Conservation (phyloP, 169 alveolate genomes). For the Sarcocystis neurona region DNA sequence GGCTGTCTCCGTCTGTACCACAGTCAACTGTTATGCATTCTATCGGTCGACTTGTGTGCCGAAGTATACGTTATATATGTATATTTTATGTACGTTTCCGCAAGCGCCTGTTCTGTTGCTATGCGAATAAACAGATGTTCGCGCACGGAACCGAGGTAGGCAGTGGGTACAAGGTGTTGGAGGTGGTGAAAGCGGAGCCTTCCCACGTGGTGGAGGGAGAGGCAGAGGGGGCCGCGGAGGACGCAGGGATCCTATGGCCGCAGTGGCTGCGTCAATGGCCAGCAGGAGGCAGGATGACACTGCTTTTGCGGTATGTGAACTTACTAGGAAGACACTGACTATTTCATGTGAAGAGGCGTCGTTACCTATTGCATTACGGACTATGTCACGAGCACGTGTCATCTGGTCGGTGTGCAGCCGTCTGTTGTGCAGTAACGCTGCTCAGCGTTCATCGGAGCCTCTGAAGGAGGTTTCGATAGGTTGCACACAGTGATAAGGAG, state of each 20-base stretch:
- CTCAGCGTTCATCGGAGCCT: background rate
- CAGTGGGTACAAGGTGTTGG: constrained; percentile 5
- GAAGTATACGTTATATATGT: too few species aligned
- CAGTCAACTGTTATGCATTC: background rate
- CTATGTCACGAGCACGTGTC: too few species aligned
- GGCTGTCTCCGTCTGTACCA: background rate
- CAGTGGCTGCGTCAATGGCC: constrained; percentile 13
- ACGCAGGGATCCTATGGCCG: constrained; percentile 2
- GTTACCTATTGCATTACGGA: too few species aligned
- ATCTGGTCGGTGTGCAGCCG: background rate
- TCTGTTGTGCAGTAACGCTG: background rate
- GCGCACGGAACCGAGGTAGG: background rate
- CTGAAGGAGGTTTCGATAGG: background rate
- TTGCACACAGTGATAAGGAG: too few species aligned
- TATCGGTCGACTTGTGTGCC: too few species aligned
- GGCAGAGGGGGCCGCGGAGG: constrained; percentile 29
- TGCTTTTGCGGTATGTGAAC: background rate
- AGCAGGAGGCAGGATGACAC: constrained; percentile 10
- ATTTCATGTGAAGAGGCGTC: too few species aligned
- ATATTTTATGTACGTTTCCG: background rate
- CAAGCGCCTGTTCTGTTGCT: background rate
- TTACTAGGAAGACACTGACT: too few species aligned
- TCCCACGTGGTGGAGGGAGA: background rate
- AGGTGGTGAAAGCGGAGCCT: background rate
- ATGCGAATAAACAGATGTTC: background rate